Conservation (phyloP, 1,284 basidiomycete species). For the Bondarzewia mesenterica region DNA sequence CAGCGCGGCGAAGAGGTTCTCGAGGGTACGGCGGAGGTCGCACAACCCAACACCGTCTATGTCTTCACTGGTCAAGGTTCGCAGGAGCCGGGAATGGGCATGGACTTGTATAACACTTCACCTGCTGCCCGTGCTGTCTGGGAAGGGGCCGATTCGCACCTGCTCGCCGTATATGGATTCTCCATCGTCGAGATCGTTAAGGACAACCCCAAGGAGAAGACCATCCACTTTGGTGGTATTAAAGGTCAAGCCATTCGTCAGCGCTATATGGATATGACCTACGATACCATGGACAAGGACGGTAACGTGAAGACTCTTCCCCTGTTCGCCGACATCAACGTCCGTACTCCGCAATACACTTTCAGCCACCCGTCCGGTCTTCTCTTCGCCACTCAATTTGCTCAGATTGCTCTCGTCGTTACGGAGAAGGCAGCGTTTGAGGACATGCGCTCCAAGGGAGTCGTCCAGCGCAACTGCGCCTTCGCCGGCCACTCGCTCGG, state of each 20-base stretch:
- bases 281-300: slow-evolving; percentile 93
- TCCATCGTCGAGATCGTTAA: slow-evolving; percentile 98
- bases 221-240: slow-evolving; percentile 98
- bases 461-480: slow-evolving; percentile 85
- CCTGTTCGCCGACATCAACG: slow-evolving; percentile 88
- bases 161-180: slow-evolving; percentile 93
- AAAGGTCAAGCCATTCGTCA: slow-evolving; percentile 97
- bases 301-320: slow-evolving; percentile 92
- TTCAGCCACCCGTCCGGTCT: slow-evolving; percentile 95
- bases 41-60: slow-evolving; percentile 89
- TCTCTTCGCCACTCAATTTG: slow-evolving; percentile 96
- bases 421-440: slow-evolving; percentile 98
- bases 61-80: slow-evolving; percentile 99
- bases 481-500: slow-evolving; percentile 98
- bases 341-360: slow-evolving; percentile 90
- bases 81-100: slow-evolving; percentile 98
- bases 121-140: slow-evolving; percentile 93
- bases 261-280: slow-evolving; percentile 98
- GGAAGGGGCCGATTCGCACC: slow-evolving; percentile 92
- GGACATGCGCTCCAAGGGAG: slow-evolving; percentile 94
- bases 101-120: slow-evolving; percentile 94
- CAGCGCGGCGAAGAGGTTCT: slow-evolving; percentile 85
- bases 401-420: slow-evolving; percentile 95
- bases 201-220: slow-evolving; percentile 95
- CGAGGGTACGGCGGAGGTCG: slow-evolving; percentile 88